Evolutionary conservation across 805 yeast species (phyloP), one percentile per base, ranked within the genome.

Genomic region (Metschnikowia amazonensis): DNA sequence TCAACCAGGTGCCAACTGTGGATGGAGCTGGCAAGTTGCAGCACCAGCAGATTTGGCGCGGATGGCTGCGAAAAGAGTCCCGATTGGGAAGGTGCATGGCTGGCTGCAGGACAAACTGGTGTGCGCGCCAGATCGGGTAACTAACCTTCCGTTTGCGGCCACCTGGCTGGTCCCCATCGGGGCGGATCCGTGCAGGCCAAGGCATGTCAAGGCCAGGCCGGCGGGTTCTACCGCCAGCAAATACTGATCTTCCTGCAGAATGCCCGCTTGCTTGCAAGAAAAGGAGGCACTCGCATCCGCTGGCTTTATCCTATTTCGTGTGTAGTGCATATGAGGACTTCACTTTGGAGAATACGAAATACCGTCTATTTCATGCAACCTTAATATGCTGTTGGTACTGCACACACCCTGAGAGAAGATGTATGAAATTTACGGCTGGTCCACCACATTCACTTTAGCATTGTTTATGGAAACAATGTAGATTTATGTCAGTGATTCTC

Each of bases 1-100:
- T n/a, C n/a, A n/a, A n/a, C n/a, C n/a, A n/a, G n/a, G n/a, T n/a
- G n/a, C n/a, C 24, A 6, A 8, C 7, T 7, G 27, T 24, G 8
- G 27, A 24, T 24, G 27, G 5, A 24, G 8, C 10, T 10, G 10
- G 27, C 3, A 24, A 5, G 16, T 13, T 28, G 33, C 33, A 14
- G 25, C 25, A 18, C 20, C 43, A 17, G 37, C 34, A 23, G 28
- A 10, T 5, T 16, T 20, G 27, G 36, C 36, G 36, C 36, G 25
- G 24, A 47, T 44, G 45, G 44, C 43, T 43, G 50, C 52, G 39
- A 47, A 41, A 41, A 5, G n/a, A 3, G 3, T 27, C 50, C 45
- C 13, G 8, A 47, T 40, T 13, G 6, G 45, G 50, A 14, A 35
- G 7, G 13, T 8, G 7, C 25, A 24, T 1, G 27, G 9, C 7